These are phyloP conservation scores for Buddleja alternifolia DNA, from an alignment of 257 asterid genomes.

Conservation along the genomic window DNA sequence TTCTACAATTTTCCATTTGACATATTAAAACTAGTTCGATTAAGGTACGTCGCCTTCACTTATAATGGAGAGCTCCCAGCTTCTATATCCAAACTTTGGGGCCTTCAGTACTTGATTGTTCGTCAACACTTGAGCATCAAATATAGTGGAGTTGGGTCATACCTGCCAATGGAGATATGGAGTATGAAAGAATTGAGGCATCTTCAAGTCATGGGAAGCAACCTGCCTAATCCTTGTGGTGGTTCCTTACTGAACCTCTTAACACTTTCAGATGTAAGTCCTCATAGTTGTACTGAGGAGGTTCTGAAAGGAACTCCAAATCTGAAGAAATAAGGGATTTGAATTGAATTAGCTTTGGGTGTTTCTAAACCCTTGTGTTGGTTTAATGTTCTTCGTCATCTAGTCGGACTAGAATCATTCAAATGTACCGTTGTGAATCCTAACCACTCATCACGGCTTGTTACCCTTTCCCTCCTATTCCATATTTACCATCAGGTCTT, in stretches of 20 bases:
- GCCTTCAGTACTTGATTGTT: not conserved
- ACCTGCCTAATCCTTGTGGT: not conserved
- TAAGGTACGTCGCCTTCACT: not conserved
- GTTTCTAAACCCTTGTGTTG: not conserved
- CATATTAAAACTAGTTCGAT: too few species aligned
- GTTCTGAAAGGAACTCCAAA: too few species aligned
- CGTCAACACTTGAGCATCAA: too few species aligned
- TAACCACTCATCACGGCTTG: not conserved
- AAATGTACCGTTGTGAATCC: not conserved
- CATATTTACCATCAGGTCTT: too few species aligned
- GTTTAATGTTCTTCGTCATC: not conserved
- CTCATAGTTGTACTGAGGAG: too few species aligned
- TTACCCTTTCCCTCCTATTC: too few species aligned
- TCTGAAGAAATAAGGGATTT: too few species aligned
- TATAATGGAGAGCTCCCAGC: not conserved
- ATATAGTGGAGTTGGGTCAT: not conserved
- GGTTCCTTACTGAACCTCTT: not conserved
- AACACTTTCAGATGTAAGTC: too few species aligned
- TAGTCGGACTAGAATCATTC: not conserved
- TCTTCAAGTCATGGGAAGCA: not conserved
- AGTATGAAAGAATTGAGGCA: conserved; percentile 7
- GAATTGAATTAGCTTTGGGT: too few species aligned
- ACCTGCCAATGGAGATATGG: not conserved
- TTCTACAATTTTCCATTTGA: too few species aligned
- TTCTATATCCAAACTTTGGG: too few species aligned